A percentile compares a stretch with the other conserved stretches of the same genome.
Conservation (phyloP, 2,329 filamentous ascomycete species). For the Clarireedia paspali region DNA sequence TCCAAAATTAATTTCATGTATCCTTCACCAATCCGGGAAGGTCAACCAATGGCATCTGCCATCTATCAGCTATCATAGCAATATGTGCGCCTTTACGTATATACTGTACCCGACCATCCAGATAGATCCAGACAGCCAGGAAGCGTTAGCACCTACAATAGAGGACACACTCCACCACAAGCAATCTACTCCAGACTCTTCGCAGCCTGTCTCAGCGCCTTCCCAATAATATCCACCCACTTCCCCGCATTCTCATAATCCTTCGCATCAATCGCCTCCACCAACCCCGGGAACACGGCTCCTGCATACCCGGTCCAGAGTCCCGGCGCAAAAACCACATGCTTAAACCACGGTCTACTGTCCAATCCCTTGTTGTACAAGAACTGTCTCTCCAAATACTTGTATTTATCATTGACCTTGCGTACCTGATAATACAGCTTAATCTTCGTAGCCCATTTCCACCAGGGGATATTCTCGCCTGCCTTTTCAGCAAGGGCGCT, state of each 20-base stretch:
- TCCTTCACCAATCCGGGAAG: no score
- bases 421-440: constrained; percentile 47
- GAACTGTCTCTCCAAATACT: constrained; percentile 74
- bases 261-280: constrained; percentile 54
- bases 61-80: no score
- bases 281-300: constrained; percentile 54
- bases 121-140: neutral
- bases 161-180: neutral
- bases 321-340: constrained; percentile 87
- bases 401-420: constrained; percentile 69
- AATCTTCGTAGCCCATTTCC: constrained; percentile 63
- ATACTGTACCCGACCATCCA: no score
- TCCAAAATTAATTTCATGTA: no score
- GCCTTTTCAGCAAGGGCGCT: constrained; percentile 34
- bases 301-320: constrained; percentile 88
- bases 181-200: neutral
- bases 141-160: neutral
- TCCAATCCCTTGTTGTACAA: constrained; percentile 70
- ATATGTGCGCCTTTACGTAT: no score
- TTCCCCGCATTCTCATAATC: constrained; percentile 49
- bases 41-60: no score
- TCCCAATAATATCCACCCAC: constrained; percentile 52
- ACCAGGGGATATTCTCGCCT: constrained; percentile 61
- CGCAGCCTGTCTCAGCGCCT: neutral
- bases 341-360: constrained; percentile 82